A percentile compares a stretch with the other conserved stretches of the same genome.
phyloP scores from a whole-genome alignment of 2,329 filamentous ascomycete genomes.

The Fusarium tjaetaba region DNA sequence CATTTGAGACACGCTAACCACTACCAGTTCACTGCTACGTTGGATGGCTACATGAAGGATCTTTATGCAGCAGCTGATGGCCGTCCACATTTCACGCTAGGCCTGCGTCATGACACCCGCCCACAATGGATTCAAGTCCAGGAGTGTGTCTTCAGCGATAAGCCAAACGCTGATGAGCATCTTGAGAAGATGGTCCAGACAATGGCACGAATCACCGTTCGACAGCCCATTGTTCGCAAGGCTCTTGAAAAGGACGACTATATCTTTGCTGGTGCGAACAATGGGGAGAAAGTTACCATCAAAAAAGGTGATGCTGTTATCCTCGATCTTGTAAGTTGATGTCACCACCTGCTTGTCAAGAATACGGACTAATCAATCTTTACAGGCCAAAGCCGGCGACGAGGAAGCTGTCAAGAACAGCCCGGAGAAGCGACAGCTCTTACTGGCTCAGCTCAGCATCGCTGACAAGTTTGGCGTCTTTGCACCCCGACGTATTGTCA shows the following conservation, averaged over 20 bases:
- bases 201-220: neutral
- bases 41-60: constrained; percentile 4
- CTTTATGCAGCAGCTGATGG: neutral
- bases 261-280: neutral
- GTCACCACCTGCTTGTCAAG: neutral
- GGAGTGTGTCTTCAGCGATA: neutral
- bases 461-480: constrained; percentile 4
- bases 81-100: neutral
- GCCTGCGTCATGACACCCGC: accelerated
- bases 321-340: neutral
- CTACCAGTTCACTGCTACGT: neutral
- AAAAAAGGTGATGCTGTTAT: neutral
- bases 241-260: accelerated
- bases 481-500: neutral
- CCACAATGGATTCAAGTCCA: neutral
- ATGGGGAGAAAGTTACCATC: too few relatives aligned
- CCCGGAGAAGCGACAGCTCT: neutral
- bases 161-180: neutral
- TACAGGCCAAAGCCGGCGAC: neutral
- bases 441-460: neutral
- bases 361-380: neutral
- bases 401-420: neutral
- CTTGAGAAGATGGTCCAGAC: neutral
- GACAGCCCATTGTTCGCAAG: neutral
- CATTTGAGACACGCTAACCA: neutral